Evolutionary conservation across 78 protist genomes (phyloP), one percentile per base, ranked within the genome.

Genomic region (Cavenderia fasciculata): DNA sequence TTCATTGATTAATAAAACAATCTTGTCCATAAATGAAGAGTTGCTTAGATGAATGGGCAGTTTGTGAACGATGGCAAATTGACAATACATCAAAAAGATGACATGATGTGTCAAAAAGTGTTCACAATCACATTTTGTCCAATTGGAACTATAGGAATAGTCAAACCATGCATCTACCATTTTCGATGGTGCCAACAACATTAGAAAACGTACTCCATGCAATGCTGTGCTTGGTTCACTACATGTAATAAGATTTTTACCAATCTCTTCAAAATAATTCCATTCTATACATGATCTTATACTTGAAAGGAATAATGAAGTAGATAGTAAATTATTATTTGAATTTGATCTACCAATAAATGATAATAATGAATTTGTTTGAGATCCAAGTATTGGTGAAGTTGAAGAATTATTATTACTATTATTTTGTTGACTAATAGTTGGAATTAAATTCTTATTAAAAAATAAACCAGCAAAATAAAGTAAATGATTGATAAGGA

Each of bases 41-140:
- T 66, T 68, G 0, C 65, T 19, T 16, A 46, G 2, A 2, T 14
- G 6, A 3, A 25, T 7, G 2, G 59, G 31, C 23, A 52, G 31
- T 41, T 65, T 29, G 36, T 52, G 31, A 8, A 47, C 41, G 41
- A 82, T 71, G 6, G 68, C 21, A 8, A 70, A 59, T 57, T 82
- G 90, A 23, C 90, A 82, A 56, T 62, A 82, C 33, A 52, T 33
- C 40, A 82, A 40, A 40, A 68, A 82, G 38, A 82, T 68, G 33
- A 21, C 27, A 57, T 82, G 90, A 44, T 82, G 90, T n/a, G 90
- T 82, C 3, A 82, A 29, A 57, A 52, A 82, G 49, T 68, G 76
- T 69, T 82, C 72, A 68, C 90, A 82, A n/a, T 78, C 90, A 56
- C 41, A 34, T 8, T 27, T 27, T 23, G 40, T 33, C 90, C 90